These are phyloP conservation scores for Glebionis coronaria DNA, from an alignment of 129 eudicot genomes.

Conservation along the genomic window DNA sequence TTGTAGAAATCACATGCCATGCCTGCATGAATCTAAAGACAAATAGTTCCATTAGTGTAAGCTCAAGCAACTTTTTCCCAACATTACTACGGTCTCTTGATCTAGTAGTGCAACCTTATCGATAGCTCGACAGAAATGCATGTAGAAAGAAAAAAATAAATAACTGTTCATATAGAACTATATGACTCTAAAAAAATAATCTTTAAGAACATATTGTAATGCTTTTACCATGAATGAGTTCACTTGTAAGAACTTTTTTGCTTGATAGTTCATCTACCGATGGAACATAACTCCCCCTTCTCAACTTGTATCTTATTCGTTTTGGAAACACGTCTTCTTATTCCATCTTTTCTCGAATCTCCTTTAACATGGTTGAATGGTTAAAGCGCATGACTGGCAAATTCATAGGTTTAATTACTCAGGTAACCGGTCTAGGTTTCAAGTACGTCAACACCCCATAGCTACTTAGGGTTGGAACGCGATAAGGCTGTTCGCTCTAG, in stretches of 20 bases:
- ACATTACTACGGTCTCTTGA: constrained; percentile 92
- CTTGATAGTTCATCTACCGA: constrained; percentile 69
- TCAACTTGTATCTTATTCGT: too few relatives aligned
- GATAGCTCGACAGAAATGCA: constrained; percentile 87
- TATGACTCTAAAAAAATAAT: neutral
- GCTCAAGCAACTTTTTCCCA: constrained; percentile 79
- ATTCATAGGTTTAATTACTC: too few relatives aligned
- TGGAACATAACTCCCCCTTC: too few relatives aligned
- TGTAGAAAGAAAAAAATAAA: constrained; percentile 27
- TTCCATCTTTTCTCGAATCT: too few relatives aligned
- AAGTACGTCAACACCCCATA: too few relatives aligned
- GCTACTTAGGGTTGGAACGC: too few relatives aligned
- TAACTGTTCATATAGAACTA: neutral
- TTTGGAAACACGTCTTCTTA: too few relatives aligned
- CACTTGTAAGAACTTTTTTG: constrained; percentile 82
- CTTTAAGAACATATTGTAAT: neutral
- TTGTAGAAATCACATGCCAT: constrained; percentile 37
- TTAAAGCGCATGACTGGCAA: too few relatives aligned
- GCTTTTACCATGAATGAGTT: constrained; percentile 81
- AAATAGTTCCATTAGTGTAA: constrained; percentile 85
- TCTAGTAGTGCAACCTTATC: constrained; percentile 86
- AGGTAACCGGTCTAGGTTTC: too few relatives aligned
- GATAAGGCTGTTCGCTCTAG: too few relatives aligned
- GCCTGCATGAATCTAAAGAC: constrained; percentile 97
- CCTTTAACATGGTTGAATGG: too few relatives aligned